Evolutionary conservation across 1,139 yeast species (phyloP), one percentile per base, ranked within the genome.

Genomic region (Saccharomyces pastorianus): DNA sequence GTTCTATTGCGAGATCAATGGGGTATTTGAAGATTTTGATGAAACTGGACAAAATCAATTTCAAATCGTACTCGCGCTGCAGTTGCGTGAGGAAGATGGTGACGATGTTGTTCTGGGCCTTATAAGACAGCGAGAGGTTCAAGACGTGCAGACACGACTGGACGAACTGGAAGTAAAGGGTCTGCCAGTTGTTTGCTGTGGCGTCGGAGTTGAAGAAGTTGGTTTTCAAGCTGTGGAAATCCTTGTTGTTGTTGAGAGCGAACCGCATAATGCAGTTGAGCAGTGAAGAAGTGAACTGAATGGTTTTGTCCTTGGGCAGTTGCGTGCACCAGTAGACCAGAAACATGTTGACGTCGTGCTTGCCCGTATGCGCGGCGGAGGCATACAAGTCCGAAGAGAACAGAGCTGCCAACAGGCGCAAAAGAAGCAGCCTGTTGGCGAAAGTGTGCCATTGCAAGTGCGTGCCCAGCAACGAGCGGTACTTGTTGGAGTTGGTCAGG

Each of bases 71-170:
- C 50, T 81, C 82, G 56, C 80, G 81, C 51, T 76, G 76, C 4
- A 85, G 64, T 54, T 76, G 78, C 1, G 84, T 80, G 56, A 83
- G 66, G 61, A 78, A 81, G 26, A 74, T 65, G 54, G 87, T 68
- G 1, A 79, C 79, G 61, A 78, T 61, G 64, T 84, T 84, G 47
- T 65, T 67, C 38, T 50, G 25, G 11, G 29, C 48, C 53, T 46
- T 32, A 66, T 87, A 87, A 1, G 80, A 80, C 11, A 85, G 64
- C 76, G 88, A 77, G 13, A 82, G 64, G 1, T 85, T 75, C 38
- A 90, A 71, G 20, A 88, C 69, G 64, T 88, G 91, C 42, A 83
- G 68, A 1, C 89, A 73, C 58, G 80, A 76, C 0, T 84, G 75
- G 1, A 83, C 80, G 59, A 83, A 74, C 32, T 78, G 68, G 52